phyloP scores from a whole-genome alignment of 768 basidiomycete species.

The Dioszegia aurantiaca region DNA sequence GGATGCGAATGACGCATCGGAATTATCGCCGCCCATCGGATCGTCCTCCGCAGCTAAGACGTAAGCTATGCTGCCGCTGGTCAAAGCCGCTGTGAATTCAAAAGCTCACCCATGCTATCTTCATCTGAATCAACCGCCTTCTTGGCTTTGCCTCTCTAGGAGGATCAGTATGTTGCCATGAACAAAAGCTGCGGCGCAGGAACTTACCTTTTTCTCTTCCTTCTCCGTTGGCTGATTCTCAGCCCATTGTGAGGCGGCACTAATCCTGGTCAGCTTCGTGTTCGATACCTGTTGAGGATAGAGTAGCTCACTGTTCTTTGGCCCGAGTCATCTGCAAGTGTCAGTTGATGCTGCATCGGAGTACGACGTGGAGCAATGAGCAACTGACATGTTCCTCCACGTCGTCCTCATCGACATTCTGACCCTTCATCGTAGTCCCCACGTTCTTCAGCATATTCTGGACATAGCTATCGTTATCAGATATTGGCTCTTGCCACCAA shows the following conservation, averaged over 20 bases:
- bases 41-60: slow-evolving; percentile 21
- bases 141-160: slow-evolving; percentile 28
- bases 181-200: not conserved
- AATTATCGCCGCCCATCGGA: slow-evolving; percentile 52
- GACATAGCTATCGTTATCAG: slow-evolving; percentile 48
- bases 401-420: slow-evolving; percentile 50
- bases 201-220: slow-evolving; percentile 49
- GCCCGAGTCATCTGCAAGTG: slow-evolving; percentile 40
- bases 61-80: not conserved
- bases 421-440: slow-evolving; percentile 38
- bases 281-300: not conserved
- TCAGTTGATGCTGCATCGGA: slow-evolving; percentile 14
- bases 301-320: slow-evolving; percentile 44
- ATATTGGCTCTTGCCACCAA: not conserved
- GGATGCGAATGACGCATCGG: slow-evolving; percentile 59
- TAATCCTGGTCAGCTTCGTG: slow-evolving; percentile 15
- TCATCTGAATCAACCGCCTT: slow-evolving; percentile 36
- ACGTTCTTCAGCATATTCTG: slow-evolving; percentile 50
- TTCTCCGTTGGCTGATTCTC: slow-evolving; percentile 48
- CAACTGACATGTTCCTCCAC: slow-evolving; percentile 50
- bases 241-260: slow-evolving; percentile 30
- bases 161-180: not conserved
- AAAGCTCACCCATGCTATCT: slow-evolving; percentile 49
- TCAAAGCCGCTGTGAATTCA: not conserved
- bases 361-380: not conserved